A percentile compares a stretch with the other conserved stretches of the same genome.
Evolutionary conservation across 2,329 filamentous ascomycete species (phyloP).

Genomic region (Sporothrix globosa): DNA sequence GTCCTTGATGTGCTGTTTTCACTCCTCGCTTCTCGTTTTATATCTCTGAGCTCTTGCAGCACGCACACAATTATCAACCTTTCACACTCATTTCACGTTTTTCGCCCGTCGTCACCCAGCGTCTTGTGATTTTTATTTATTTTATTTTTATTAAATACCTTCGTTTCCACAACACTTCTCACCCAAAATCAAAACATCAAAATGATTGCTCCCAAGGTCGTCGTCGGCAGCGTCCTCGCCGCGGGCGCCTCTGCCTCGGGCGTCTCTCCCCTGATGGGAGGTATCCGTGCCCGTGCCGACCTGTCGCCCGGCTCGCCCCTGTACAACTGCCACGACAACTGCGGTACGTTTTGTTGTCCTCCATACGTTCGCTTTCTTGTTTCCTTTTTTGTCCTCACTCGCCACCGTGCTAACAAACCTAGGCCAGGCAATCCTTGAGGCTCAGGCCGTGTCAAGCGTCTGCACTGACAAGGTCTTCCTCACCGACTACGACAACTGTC

Average conservation of each 20-base stretch:
- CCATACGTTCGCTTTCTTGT: background rate
- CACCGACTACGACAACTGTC: conserved; percentile 47
- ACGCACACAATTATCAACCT: background rate
- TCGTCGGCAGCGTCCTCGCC: conserved; percentile 30
- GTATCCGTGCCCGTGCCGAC: conserved; percentile 42
- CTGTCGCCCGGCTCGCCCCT: conserved; percentile 43
- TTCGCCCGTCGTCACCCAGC: too few relatives aligned
- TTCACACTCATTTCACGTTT: background rate
- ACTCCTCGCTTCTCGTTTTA: background rate
- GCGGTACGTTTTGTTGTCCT: conserved; percentile 42
- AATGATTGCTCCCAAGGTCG: conserved; percentile 34
- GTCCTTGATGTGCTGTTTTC: background rate
- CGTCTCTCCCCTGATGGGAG: background rate
- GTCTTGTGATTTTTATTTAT: too few relatives aligned
- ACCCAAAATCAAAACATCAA: conserved; percentile 3
- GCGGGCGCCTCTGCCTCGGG: conserved; percentile 31
- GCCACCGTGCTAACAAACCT: background rate
- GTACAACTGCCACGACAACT: conserved; percentile 52
- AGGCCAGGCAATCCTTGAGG: conserved; percentile 46
- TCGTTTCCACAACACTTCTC: conserved; percentile 13
- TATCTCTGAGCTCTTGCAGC: conserved; percentile 2
- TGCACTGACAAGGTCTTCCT: conserved; percentile 47
- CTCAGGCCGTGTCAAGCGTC: conserved; percentile 39
- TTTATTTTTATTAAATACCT: background rate
- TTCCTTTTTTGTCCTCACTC: background rate